Conservation (phyloP, 148 eudicot genomes). For the Silene conica region DNA sequence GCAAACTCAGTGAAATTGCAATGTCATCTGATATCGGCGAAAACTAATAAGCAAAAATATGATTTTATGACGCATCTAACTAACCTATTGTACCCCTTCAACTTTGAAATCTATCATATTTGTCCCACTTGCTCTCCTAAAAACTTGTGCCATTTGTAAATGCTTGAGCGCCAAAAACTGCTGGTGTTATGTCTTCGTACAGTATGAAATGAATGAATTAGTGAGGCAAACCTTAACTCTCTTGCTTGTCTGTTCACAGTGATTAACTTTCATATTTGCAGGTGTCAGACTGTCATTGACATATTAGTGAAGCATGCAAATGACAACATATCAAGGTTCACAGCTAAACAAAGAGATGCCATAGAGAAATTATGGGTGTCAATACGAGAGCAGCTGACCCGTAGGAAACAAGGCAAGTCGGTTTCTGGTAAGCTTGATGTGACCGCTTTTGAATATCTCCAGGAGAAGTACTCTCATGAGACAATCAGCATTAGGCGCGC, state of each 20-base stretch:
- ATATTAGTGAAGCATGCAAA: slow-evolving; percentile 82
- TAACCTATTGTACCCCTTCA: background rate
- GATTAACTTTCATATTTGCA: slow-evolving; percentile 29
- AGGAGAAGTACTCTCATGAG: slow-evolving; percentile 85
- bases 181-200: too few relatives aligned
- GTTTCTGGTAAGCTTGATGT: slow-evolving; percentile 94
- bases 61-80: background rate
- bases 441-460: slow-evolving; percentile 82
- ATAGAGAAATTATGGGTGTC: slow-evolving; percentile 83
- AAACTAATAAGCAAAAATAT: background rate
- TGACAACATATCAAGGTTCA: slow-evolving; percentile 76
- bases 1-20: background rate
- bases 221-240: too few relatives aligned
- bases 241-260: slow-evolving; percentile 4
- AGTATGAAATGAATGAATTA: too few relatives aligned
- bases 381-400: slow-evolving; percentile 69
- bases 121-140: too few relatives aligned
- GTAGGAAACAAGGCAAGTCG: slow-evolving; percentile 90
- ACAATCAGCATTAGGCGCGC: slow-evolving; percentile 86
- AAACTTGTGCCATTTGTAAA: too few relatives aligned
- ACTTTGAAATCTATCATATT: too few relatives aligned
- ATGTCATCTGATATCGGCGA: background rate
- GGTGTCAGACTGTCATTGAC: slow-evolving; percentile 98
- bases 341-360: slow-evolving; percentile 67
- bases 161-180: too few relatives aligned